Percentiles rank a stretch among this genome's conserved stretches.
Evolutionary conservation across 1,284 basidiomycete species (phyloP).

Genomic region (Ganoderma multipileum): DNA sequence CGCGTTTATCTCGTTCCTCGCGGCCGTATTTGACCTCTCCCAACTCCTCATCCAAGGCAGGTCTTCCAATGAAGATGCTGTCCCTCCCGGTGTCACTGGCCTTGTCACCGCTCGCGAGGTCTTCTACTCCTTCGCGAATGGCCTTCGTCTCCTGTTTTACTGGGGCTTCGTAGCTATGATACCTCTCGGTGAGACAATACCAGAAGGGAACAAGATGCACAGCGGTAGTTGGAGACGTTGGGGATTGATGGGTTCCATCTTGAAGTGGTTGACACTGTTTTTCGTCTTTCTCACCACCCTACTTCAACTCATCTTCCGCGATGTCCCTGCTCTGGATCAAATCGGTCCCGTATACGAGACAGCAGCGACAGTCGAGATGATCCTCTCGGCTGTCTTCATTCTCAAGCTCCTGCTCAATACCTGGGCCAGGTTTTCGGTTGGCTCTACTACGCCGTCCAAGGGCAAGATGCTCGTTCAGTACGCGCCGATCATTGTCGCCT

Average conservation of each 20-base stretch:
- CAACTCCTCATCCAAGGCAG: slow-evolving; percentile 56
- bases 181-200: slow-evolving; percentile 50
- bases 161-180: slow-evolving; percentile 70
- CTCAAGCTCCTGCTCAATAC: slow-evolving; percentile 69
- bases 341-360: slow-evolving; percentile 62
- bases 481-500: slow-evolving; percentile 55
- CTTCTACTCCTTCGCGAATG: slow-evolving; percentile 60
- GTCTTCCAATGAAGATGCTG: slow-evolving; percentile 37
- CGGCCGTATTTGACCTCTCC: slow-evolving; percentile 70
- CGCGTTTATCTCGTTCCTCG: slow-evolving; percentile 63
- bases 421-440: slow-evolving; percentile 43
- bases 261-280: slow-evolving; percentile 58
- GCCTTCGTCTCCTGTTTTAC: slow-evolving; percentile 68
- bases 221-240: slow-evolving; percentile 70
- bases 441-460: slow-evolving; percentile 42
- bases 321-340: slow-evolving; percentile 48
- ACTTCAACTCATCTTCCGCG: slow-evolving; percentile 72
- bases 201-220: slow-evolving; percentile 44
- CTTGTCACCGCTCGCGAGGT: slow-evolving; percentile 65
- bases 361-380: slow-evolving; percentile 63
- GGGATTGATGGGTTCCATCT: slow-evolving; percentile 58
- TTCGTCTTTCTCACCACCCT: slow-evolving; percentile 53
- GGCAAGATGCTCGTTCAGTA: slow-evolving; percentile 57
- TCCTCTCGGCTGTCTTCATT: slow-evolving; percentile 63
- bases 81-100: slow-evolving; percentile 38